Base-by-base conservation (phyloP, 768 basidiomycete genomes). In the Pisolithus microcarpus region DNA sequence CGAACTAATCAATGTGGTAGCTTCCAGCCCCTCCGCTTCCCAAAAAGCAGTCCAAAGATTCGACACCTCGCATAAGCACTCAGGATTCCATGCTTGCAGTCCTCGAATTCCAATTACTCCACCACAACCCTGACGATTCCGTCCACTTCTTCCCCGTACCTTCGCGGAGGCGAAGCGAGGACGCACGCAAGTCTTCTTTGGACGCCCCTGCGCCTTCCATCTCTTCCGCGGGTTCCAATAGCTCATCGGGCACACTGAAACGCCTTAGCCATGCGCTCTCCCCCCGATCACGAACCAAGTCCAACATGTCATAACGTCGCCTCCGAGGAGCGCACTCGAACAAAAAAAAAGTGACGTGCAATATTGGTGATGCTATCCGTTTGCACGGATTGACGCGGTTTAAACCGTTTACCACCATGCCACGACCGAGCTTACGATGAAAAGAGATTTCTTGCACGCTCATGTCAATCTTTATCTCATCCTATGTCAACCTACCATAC, bases 131-230 rank as follows among this genome's bases (percentile, higher is more conserved):
- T 4, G 55, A 39, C 9, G 58, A 67, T 7, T 69, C 65, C 11
- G 67, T 67, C 39, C 67, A 67, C 40, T 67, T 67, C 46, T 67
- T 67, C 49, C 65, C 65, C 21, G 65, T 67, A 3, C 63, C 65
- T 31, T 63, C 64, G 9, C 67, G 69, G 21, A 61, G 65, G 34
- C 65, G 54, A 31, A 61, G 65, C 28, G 65, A 63, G 19, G 66
- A 66, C 6, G 58, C 53, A 9, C 36, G 49, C 21, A 55, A 69
- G 44, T 16, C 46, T 11, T 68, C 67, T 2, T 40, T 65, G 43
- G 65, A 68, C 13, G 56, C 66, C 2, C 61, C 67, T 0, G 57
- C 66, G 1, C 61, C 67, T 0, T 69, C 67, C 2, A 38, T 69
- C 48, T 54, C 50, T 3, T 61, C 64, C 5, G 6, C 52, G 45